A percentile compares a stretch with the other conserved stretches of the same genome.
phyloP scores from a whole-genome alignment of 2,329 filamentous ascomycete genomes.

The Cercospora berteroae region DNA sequence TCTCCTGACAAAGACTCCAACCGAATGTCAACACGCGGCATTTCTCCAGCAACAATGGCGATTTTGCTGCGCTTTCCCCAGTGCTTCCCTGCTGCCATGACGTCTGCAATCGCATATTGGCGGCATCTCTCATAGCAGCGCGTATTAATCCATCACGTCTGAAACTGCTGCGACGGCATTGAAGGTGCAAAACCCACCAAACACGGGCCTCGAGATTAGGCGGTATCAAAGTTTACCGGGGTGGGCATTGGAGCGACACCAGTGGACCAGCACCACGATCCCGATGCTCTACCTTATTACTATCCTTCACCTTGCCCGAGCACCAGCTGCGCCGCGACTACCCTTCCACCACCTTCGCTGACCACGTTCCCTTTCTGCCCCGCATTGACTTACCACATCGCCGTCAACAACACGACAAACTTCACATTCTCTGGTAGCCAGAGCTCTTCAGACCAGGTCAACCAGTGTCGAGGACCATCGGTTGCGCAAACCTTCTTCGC shows the following conservation, averaged over 20 bases:
- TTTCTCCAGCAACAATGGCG: neutral
- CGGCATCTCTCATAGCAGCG: neutral
- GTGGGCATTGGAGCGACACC: constrained; percentile 16
- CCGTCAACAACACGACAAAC: neutral
- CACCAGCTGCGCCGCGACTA: neutral
- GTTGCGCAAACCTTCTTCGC: neutral
- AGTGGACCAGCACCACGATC: constrained; percentile 5
- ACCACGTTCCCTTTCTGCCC: neutral
- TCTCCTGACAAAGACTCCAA: constrained; percentile 1
- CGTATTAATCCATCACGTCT: neutral
- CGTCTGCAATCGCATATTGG: neutral
- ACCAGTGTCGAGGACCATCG: neutral
- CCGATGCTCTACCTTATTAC: constrained; percentile 9
- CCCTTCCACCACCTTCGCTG: neutral
- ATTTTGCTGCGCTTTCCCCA: neutral
- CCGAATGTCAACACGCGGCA: neutral
- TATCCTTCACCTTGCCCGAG: neutral
- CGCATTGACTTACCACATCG: neutral
- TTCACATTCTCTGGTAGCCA: neutral
- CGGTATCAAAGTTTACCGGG: constrained; percentile 18
- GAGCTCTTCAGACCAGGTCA: neutral
- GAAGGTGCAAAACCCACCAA: neutral
- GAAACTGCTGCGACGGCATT: neutral
- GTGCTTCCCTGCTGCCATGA: neutral
- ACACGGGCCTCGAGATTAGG: constrained; percentile 10